Evolutionary conservation across 2,329 filamentous ascomycete genomes (phyloP).

Genomic region (Anthostomella pinea): DNA sequence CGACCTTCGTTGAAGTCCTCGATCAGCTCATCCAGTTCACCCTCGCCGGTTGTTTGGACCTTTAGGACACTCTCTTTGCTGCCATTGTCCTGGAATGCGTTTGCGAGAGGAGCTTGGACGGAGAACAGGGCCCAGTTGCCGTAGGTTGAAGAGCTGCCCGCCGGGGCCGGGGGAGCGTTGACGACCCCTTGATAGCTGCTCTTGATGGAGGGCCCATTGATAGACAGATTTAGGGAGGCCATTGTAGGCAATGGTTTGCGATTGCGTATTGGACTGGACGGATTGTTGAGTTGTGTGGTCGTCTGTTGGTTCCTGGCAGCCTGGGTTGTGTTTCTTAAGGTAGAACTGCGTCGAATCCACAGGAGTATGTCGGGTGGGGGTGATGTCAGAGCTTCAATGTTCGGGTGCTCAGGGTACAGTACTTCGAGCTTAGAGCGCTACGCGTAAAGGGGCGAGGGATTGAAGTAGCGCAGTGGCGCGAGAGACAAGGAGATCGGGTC

Average conservation of each 20-base stretch:
- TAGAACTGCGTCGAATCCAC: constrained; percentile 9
- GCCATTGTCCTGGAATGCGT: constrained; percentile 83
- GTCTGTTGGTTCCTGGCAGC: no score
- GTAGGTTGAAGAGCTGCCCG: constrained; percentile 69
- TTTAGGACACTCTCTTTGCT: constrained; percentile 93
- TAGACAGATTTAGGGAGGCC: constrained; percentile 77
- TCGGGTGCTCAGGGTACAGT: constrained; percentile 14
- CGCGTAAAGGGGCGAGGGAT: no score
- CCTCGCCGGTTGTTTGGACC: constrained; percentile 90
- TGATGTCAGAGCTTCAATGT: constrained; percentile 29
- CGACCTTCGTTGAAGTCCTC: constrained; percentile 97
- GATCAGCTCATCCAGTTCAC: constrained; percentile 82
- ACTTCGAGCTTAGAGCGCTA: no score
- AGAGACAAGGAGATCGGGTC: not conserved
- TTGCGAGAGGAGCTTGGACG: constrained; percentile 87
- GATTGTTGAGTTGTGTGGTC: constrained; percentile 11
- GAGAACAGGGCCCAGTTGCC: constrained; percentile 93
- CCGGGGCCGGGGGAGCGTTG: constrained; percentile 48
- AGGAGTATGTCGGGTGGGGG: constrained; percentile 20
- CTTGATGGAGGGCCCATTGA: constrained; percentile 79
- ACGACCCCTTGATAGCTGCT: constrained; percentile 67
- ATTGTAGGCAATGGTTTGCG: constrained; percentile 45
- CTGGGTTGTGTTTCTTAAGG: no score
- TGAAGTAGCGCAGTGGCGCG: not conserved
- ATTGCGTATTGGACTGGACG: no score